These are phyloP conservation scores for Liquidambar formosana DNA, from an alignment of 164 flowering plant genomes.

Conservation along the genomic window DNA sequence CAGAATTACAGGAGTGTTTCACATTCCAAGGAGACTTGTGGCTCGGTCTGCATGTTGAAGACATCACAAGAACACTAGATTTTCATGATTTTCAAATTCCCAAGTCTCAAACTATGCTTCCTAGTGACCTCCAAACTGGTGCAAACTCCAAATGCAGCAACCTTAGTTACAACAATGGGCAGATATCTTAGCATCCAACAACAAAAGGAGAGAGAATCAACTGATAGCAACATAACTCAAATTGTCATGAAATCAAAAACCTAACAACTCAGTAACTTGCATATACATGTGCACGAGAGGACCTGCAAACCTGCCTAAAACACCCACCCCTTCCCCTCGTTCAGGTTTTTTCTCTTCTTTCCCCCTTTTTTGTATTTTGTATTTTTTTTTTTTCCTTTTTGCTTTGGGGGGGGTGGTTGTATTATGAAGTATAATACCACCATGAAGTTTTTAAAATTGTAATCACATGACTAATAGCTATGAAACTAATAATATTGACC, in stretches of 20 bases:
- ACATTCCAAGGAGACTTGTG: conserved; percentile 24
- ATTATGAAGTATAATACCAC: neutral
- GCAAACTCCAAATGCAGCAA: conserved; percentile 2
- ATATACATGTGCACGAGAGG: neutral
- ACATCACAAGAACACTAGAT: conserved; percentile 14
- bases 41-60: conserved; percentile 32
- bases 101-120: neutral
- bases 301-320: neutral
- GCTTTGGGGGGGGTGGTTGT: neutral
- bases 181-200: neutral
- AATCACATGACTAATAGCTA: neutral
- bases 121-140: conserved; percentile 2
- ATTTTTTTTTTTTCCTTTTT: too few relatives aligned
- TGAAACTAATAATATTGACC: neutral
- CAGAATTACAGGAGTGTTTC: conserved; percentile 23
- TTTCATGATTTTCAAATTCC: conserved; percentile 12
- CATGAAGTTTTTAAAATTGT: neutral
- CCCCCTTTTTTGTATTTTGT: too few relatives aligned
- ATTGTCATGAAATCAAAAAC: neutral
- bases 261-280: neutral
- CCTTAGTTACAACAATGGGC: neutral
- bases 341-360: too few relatives aligned
- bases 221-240: too few relatives aligned
- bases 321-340: too few relatives aligned
- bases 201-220: neutral